These are phyloP conservation scores for Sclerotinia nivalis DNA, from an alignment of 2,329 filamentous ascomycete species.

Conservation along the genomic window DNA sequence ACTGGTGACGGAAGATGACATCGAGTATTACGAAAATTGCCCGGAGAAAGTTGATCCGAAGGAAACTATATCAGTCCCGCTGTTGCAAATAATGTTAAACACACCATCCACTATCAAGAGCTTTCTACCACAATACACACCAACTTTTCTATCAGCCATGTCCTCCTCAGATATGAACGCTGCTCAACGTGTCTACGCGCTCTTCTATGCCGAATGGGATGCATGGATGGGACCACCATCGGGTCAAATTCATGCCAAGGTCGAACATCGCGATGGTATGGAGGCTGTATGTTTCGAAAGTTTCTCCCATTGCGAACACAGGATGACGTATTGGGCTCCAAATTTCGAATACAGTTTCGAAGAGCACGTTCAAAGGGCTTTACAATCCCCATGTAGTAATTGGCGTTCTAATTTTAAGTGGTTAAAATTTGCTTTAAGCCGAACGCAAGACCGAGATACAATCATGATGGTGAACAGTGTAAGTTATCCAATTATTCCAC, in stretches of 20 bases:
- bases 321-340: neutral
- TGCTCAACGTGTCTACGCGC: neutral
- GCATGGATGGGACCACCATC: conserved; percentile 13
- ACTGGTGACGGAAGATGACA: neutral
- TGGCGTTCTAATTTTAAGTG: neutral
- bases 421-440: neutral
- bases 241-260: too few species aligned
- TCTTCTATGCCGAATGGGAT: conserved; percentile 16
- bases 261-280: neutral
- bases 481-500: neutral
- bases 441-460: neutral
- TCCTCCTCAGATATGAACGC: neutral
- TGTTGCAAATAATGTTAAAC: neutral
- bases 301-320: neutral
- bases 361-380: neutral
- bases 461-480: conserved; percentile 8
- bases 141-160: neutral
- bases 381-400: neutral
- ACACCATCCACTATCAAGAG: neutral
- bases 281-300: neutral
- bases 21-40: neutral
- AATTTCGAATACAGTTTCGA: neutral
- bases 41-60: neutral
- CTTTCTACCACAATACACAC: conserved; percentile 2
- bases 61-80: neutral